Conservation (phyloP, 2,329 filamentous ascomycete species). For the Sclerotinia minor region DNA sequence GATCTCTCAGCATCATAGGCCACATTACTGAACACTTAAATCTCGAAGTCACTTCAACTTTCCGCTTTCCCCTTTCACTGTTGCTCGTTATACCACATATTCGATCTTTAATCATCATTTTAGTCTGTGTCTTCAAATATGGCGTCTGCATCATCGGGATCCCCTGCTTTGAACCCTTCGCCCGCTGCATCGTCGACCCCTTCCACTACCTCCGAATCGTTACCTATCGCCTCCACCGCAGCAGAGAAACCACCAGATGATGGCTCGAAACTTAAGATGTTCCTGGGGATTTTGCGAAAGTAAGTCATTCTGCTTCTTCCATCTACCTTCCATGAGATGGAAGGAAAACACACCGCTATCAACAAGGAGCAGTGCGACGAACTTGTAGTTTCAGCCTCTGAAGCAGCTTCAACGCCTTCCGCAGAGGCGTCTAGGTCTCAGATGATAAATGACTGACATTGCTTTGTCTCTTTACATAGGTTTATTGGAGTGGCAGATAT, state of each 20-base stretch:
- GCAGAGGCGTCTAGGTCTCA: not conserved
- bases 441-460: constrained; percentile 6
- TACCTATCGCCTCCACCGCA: constrained; percentile 31
- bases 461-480: constrained; percentile 48
- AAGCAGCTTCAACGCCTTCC: not conserved
- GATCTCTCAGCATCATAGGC: not conserved
- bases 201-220: constrained; percentile 35
- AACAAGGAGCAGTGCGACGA: constrained; percentile 25
- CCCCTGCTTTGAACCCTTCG: constrained; percentile 33
- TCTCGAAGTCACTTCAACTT: not conserved
- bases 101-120: not conserved
- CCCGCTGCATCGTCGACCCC: constrained; percentile 36
- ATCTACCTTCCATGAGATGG: not conserved
- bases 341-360: constrained; percentile 27
- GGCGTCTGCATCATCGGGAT: constrained; percentile 39
- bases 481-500: constrained; percentile 97
- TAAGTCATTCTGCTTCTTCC: constrained; percentile 48
- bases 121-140: constrained; percentile 28
- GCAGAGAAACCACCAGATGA: constrained; percentile 68
- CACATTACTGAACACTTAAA: not conserved
- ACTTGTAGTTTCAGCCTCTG: constrained; percentile 22
- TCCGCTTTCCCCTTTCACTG: not conserved
- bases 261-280: constrained; percentile 83
- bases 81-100: not conserved
- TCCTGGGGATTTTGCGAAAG: constrained; percentile 85